A percentile compares a stretch with the other conserved stretches of the same genome.
phyloP scores from a whole-genome alignment of 768 basidiomycete genomes.

The Amanita pallidorosea region DNA sequence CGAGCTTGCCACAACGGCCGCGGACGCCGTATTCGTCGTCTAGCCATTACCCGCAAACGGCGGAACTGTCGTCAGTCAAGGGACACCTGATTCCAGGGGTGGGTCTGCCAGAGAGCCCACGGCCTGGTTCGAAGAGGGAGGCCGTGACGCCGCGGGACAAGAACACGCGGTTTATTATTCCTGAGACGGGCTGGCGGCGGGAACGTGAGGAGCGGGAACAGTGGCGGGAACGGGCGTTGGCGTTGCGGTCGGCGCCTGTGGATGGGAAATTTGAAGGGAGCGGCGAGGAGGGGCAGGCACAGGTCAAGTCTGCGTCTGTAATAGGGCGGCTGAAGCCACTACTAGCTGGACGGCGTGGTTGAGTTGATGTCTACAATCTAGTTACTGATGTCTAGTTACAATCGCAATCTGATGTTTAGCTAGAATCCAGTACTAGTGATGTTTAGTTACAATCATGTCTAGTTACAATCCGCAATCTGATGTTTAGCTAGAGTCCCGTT shows the following conservation, averaged over 20 bases:
- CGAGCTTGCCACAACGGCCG: not conserved
- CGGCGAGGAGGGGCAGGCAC: not conserved
- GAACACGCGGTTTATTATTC: slow-evolving; percentile 6
- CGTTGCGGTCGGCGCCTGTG: not conserved
- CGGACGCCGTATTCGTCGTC: slow-evolving; percentile 1
- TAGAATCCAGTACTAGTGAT: no score
- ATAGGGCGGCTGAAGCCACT: not conserved
- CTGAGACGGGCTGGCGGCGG: not conserved
- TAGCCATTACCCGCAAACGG: not conserved
- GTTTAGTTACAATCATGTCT: no score
- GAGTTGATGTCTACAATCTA: no score
- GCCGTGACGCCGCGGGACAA: slow-evolving; percentile 4
- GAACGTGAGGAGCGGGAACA: not conserved
- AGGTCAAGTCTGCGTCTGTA: not conserved
- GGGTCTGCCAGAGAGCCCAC: not conserved
- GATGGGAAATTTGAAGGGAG: not conserved
- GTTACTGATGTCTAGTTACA: no score
- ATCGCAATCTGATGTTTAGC: no score
- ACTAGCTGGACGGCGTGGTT: not conserved
- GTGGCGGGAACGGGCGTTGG: not conserved
- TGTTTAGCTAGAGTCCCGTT: no score
- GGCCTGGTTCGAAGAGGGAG: not conserved
- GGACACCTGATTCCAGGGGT: not conserved
- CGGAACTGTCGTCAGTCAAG: not conserved
- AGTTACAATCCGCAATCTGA: no score